phyloP scores from a whole-genome alignment of 2,329 filamentous ascomycete genomes.

The Aspergillus thermomutatus region DNA sequence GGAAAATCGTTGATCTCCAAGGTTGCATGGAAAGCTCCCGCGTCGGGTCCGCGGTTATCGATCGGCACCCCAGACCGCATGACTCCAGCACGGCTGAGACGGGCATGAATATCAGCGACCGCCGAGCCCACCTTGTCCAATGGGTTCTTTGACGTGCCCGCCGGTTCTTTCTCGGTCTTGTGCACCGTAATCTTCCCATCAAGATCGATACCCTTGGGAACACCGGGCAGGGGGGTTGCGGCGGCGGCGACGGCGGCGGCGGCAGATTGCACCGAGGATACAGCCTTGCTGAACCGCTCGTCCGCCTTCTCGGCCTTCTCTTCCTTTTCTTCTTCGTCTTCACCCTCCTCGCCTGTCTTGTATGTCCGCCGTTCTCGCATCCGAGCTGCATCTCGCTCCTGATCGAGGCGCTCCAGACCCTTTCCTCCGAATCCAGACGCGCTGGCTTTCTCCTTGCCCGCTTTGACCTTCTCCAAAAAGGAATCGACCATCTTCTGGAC shows the following conservation, averaged over 20 bases:
- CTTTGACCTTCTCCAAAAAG: slow-evolving; percentile 87
- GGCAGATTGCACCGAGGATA: slow-evolving; percentile 62
- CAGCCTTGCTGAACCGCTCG: slow-evolving; percentile 56
- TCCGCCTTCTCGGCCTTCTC: slow-evolving; percentile 66
- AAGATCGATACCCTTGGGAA: slow-evolving; percentile 58
- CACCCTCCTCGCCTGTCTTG: slow-evolving; percentile 82
- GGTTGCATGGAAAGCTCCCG: slow-evolving; percentile 93
- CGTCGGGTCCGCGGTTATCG: slow-evolving; percentile 97
- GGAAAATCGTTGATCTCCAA: slow-evolving; percentile 99
- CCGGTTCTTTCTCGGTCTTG: slow-evolving; percentile 59
- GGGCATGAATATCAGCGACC: slow-evolving; percentile 84
- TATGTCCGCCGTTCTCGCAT: slow-evolving; percentile 83
- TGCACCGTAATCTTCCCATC: slow-evolving; percentile 71
- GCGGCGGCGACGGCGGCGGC: slow-evolving; percentile 48
- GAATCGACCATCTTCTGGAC: slow-evolving; percentile 60
- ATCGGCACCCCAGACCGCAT: slow-evolving; percentile 90
- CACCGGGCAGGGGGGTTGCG: slow-evolving; percentile 32
- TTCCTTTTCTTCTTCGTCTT: slow-evolving; percentile 65
- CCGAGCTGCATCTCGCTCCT: slow-evolving; percentile 82
- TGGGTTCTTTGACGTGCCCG: slow-evolving; percentile 56
- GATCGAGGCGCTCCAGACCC: slow-evolving; percentile 85
- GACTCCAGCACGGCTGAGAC: slow-evolving; percentile 83
- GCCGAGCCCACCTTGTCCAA: slow-evolving; percentile 88
- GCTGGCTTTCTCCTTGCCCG: slow-evolving; percentile 80
- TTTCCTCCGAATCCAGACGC: slow-evolving; percentile 91